phyloP scores from a whole-genome alignment of 371 early-diverging fungal species.

The Mortierella sp. region DNA sequence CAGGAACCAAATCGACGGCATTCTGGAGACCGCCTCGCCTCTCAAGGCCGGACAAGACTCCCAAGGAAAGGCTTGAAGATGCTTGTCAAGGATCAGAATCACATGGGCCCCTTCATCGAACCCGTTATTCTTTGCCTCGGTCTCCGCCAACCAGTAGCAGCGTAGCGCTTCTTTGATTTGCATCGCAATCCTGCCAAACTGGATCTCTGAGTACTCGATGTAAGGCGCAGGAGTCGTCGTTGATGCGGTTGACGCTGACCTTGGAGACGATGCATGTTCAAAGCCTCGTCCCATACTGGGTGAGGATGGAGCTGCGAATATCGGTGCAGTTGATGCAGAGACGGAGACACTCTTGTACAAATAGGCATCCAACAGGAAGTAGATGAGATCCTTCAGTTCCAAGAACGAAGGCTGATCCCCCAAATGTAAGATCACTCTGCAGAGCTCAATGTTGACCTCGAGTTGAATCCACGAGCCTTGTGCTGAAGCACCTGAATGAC shows the following conservation, averaged over 20 bases:
- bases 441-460: constrained; percentile 65
- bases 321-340: constrained; percentile 62
- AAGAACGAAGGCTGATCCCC: constrained; percentile 59
- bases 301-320: constrained; percentile 29
- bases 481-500: constrained; percentile 2
- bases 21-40: constrained; percentile 76
- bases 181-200: constrained; percentile 26
- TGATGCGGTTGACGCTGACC: background rate
- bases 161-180: constrained; percentile 35
- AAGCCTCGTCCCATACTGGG: too few species aligned
- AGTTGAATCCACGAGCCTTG: constrained; percentile 16
- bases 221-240: background rate
- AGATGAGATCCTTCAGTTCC: constrained; percentile 77
- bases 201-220: constrained; percentile 36
- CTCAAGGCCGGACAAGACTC: constrained; percentile 84
- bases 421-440: constrained; percentile 66
- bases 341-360: constrained; percentile 61
- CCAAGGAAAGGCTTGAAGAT: constrained; percentile 86
- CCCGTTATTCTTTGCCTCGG: constrained; percentile 51
- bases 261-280: background rate
- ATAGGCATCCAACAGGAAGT: constrained; percentile 75
- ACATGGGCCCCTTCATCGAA: constrained; percentile 63
- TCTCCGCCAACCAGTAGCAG: constrained; percentile 52
- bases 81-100: constrained; percentile 85
- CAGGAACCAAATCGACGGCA: constrained; percentile 83